phyloP scores from a whole-genome alignment of 176 grass and related monocot species.

The Chloris gayana region DNA sequence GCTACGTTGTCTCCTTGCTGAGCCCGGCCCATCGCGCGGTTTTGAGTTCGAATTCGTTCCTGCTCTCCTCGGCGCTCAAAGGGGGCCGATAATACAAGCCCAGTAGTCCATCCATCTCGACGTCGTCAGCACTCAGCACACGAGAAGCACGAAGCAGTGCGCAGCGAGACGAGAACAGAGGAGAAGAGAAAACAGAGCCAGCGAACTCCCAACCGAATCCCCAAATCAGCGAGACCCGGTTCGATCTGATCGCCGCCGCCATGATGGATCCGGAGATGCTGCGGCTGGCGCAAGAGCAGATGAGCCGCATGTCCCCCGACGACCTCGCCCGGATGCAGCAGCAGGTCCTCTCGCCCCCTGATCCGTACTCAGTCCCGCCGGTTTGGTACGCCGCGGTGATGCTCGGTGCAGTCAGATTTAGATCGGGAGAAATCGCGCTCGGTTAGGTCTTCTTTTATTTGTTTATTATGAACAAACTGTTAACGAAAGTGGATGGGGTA shows the following conservation, averaged over 20 bases:
- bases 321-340: conserved; percentile 92
- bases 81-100: not conserved
- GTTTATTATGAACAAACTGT: not conserved
- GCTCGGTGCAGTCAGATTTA: not conserved
- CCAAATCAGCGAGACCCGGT: not conserved
- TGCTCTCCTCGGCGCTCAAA: not conserved
- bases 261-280: conserved; percentile 97
- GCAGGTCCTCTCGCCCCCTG: conserved; percentile 49
- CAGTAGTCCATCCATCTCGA: not conserved
- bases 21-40: not conserved
- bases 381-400: not conserved
- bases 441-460: not conserved
- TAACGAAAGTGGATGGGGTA: not conserved
- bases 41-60: not conserved
- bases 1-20: not conserved
- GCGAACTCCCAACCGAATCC: conserved; percentile 11
- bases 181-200: not conserved
- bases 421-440: conserved; percentile 17
- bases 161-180: not conserved
- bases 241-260: conserved; percentile 21
- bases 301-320: conserved; percentile 82
- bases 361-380: not conserved
- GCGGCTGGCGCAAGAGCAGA: conserved; percentile 97
- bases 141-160: not conserved
- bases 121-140: too few species aligned